These are phyloP conservation scores for Vaccinium corymbosum DNA, from an alignment of 148 eudicot species.

Conservation along the genomic window DNA sequence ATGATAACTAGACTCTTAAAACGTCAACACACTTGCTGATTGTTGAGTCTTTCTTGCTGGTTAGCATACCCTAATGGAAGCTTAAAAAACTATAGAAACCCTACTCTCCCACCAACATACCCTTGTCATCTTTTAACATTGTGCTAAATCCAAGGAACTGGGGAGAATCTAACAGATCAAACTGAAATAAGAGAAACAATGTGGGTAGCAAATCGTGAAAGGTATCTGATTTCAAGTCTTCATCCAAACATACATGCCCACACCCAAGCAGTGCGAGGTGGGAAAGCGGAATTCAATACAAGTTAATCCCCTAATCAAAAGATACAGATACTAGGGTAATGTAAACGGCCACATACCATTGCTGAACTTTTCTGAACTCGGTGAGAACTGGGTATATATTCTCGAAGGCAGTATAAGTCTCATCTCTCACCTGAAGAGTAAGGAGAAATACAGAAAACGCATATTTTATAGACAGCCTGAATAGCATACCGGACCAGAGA, in stretches of 20 bases:
- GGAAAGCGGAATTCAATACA: neutral
- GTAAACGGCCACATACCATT: conserved; percentile 45
- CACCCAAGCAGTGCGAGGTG: neutral
- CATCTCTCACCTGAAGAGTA: conserved; percentile 69
- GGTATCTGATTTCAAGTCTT: conserved; percentile 4
- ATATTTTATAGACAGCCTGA: neutral
- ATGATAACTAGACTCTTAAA: neutral
- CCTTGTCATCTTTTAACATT: neutral
- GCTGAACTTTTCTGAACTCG: conserved; percentile 81
- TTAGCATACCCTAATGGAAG: neutral
- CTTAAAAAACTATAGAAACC: neutral
- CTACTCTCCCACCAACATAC: neutral
- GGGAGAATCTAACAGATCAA: neutral
- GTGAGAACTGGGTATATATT: conserved; percentile 90
- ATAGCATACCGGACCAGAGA: neutral
- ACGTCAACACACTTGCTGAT: neutral
- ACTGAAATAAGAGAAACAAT: neutral
- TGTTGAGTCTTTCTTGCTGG: neutral
- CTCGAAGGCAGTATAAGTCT: conserved; percentile 84
- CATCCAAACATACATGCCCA: neutral
- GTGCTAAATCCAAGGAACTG: neutral
- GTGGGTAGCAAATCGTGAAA: neutral
- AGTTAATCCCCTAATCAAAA: neutral
- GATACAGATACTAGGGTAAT: neutral
- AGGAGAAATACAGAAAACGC: neutral